These are phyloP conservation scores for Camellia japonica DNA, from an alignment of 148 eudicot genomes.

Conservation along the genomic window DNA sequence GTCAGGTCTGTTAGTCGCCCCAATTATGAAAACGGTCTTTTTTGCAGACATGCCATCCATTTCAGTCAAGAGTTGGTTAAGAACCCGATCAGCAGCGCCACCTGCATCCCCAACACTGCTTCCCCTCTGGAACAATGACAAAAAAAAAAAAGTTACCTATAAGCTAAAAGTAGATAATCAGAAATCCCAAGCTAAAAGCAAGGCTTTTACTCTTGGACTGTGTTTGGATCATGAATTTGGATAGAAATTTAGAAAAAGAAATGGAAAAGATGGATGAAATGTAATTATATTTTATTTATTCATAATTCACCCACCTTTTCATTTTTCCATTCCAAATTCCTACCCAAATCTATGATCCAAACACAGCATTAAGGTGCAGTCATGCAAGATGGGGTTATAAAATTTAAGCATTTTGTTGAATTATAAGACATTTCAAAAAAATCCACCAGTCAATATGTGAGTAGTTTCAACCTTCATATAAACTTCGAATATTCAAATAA, in stretches of 20 bases:
- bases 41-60: constrained; percentile 61
- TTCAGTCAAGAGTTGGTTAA: constrained; percentile 53
- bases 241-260: too few relatives aligned
- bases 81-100: constrained; percentile 54
- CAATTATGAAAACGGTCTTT: constrained; percentile 49
- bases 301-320: too few relatives aligned
- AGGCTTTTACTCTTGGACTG: too few relatives aligned
- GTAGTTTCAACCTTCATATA: constrained; percentile 9
- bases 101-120: constrained; percentile 51
- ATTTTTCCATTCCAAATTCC: too few relatives aligned
- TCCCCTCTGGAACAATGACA: constrained; percentile 37
- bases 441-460: constrained; percentile 10
- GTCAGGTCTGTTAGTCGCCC: constrained; percentile 56
- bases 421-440: not conserved
- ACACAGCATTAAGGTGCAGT: not conserved
- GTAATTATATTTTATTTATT: too few relatives aligned
- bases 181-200: too few relatives aligned
- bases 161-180: not conserved
- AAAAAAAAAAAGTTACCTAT: not conserved
- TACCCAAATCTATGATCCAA: too few relatives aligned
- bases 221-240: too few relatives aligned
- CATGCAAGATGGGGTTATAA: not conserved
- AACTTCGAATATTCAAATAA: not conserved
- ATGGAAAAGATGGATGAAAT: too few relatives aligned
- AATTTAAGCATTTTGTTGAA: not conserved